Base-by-base conservation (phyloP, 495 filamentous ascomycete genomes). In the Pseudevernia furfuracea region DNA sequence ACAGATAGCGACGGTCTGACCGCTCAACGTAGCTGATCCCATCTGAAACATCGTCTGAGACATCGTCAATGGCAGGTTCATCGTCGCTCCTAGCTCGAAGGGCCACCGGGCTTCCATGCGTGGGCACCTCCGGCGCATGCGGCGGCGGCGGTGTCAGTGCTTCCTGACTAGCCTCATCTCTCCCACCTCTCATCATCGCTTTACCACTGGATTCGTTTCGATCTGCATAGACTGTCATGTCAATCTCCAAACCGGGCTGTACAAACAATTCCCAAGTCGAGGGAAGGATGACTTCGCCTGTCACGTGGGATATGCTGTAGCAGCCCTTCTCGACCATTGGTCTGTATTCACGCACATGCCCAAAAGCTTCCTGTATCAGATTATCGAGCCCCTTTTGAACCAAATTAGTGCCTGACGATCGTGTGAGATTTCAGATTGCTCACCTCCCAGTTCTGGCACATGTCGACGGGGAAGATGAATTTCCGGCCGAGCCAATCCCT, bases 391-490 rank as follows among this genome's bases (percentile, higher is more conserved):
- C 58, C 58, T 60, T 28, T 30, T 12, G 15, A 12, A n/a, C n/a
- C 10, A 10, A 1, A 39, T 41, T 28, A 39, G 37, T 23, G 23
- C 10, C 3, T 34, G 52, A 55, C 7, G 10, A 32, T 55, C 17
- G 15, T 2, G 15, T 34, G 6, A 17, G 30, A 32, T 9, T 30
- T 55, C 17, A 11, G 17, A 55, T 34, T 7, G 11, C 58, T 4
- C 41, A 60, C 58, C 37, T 60, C 23, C 58, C 41, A 41, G 10
- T 38, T 60, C 41, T 60, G 37, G 36, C 58, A 60, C 58, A 44
- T 41, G 30, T 43, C 21, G 19, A 60, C 30, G 7, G 58, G 58
- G 25, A 60, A 60, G 23, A 41, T 43, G 36, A 60, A 44, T 32
- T 39, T 55, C 30, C 52, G 52, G 17, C 30, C 52, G 2, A 55